These are phyloP conservation scores for Nemania serpens DNA, from an alignment of 2,329 filamentous ascomycete genomes.

Conservation along the genomic window DNA sequence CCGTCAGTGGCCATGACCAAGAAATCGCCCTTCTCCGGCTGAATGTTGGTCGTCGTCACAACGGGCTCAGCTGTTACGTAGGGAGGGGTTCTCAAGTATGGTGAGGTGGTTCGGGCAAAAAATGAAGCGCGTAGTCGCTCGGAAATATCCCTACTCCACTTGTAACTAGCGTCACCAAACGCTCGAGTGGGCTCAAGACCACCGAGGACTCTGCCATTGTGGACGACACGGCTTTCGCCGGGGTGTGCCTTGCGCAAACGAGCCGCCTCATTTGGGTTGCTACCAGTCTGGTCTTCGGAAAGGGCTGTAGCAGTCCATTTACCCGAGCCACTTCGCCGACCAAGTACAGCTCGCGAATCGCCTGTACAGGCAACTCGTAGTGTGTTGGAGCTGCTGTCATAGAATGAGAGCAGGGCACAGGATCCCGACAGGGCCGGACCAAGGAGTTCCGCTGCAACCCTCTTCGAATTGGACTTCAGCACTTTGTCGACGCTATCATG, in stretches of 20 bases:
- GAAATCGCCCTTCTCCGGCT: conserved; percentile 90
- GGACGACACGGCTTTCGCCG: conserved; percentile 83
- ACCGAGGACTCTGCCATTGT: conserved; percentile 88
- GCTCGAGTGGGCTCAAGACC: conserved; percentile 91
- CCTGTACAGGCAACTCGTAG: conserved; percentile 94
- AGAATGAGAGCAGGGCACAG: conserved; percentile 94
- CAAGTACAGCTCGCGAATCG: conserved; percentile 93
- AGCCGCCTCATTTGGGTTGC: conserved; percentile 80
- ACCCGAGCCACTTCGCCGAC: conserved; percentile 74
- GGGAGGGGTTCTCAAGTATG: conserved; percentile 84
- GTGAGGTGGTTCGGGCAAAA: conserved; percentile 80
- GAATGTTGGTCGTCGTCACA: conserved; percentile 88
- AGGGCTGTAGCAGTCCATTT: conserved; percentile 93
- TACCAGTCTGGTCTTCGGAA: conserved; percentile 92
- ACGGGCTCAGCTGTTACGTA: conserved; percentile 97
- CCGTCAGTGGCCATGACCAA: conserved; percentile 96
- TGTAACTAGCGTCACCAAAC: conserved; percentile 96
- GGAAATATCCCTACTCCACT: conserved; percentile 88
- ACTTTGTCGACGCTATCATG: conserved; percentile 92
- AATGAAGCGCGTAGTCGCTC: conserved; percentile 82
- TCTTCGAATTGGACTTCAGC: conserved; percentile 83
- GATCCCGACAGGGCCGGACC: conserved; percentile 96
- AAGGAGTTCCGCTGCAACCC: conserved; percentile 87
- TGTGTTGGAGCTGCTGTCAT: conserved; percentile 84
- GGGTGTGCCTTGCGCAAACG: conserved; percentile 87